Conservation (phyloP, 1,139 yeast species). For the Debaryomyces nepalensis region DNA sequence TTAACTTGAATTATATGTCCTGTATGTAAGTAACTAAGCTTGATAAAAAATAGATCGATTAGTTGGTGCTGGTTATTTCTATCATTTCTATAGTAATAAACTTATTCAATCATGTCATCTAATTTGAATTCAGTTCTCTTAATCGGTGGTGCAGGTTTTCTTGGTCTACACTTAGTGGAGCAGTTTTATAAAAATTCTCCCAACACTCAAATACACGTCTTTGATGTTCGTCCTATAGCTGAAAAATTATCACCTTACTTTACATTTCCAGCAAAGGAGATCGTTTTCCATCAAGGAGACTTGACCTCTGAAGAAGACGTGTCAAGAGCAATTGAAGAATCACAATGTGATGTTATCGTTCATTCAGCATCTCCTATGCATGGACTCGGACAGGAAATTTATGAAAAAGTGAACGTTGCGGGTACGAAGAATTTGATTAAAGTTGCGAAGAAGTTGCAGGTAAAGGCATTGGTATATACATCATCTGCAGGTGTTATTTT, state of each 20-base stretch:
- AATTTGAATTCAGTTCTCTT: slow-evolving; percentile 66
- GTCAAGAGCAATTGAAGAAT: slow-evolving; percentile 57
- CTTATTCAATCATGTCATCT: slow-evolving; percentile 14
- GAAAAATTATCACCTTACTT: slow-evolving; percentile 70
- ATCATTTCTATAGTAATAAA: slow-evolving; percentile 5
- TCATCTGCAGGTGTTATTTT: slow-evolving; percentile 97
- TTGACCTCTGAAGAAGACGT: slow-evolving; percentile 77
- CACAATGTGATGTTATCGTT: slow-evolving; percentile 77
- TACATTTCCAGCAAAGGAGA: slow-evolving; percentile 64
- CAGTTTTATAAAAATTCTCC: slow-evolving; percentile 74
- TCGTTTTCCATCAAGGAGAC: slow-evolving; percentile 79
- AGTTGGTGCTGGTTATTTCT: neutral
- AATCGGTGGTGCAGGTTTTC: slow-evolving; percentile 93
- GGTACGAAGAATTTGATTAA: slow-evolving; percentile 81
- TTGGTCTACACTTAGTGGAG: slow-evolving; percentile 89
- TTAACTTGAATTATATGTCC: slow-evolving; percentile 1
- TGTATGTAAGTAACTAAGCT: slow-evolving; percentile 4
- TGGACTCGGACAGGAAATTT: slow-evolving; percentile 77
- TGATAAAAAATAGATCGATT: neutral
- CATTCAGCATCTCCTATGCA: slow-evolving; percentile 98
- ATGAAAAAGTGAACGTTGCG: slow-evolving; percentile 86
- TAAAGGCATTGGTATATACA: slow-evolving; percentile 84
- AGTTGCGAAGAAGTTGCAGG: slow-evolving; percentile 57
- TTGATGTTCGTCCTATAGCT: slow-evolving; percentile 89
- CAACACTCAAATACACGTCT: slow-evolving; percentile 78